Evolutionary conservation across 2,329 filamentous ascomycete species (phyloP).

Genomic region (Claviceps africana): DNA sequence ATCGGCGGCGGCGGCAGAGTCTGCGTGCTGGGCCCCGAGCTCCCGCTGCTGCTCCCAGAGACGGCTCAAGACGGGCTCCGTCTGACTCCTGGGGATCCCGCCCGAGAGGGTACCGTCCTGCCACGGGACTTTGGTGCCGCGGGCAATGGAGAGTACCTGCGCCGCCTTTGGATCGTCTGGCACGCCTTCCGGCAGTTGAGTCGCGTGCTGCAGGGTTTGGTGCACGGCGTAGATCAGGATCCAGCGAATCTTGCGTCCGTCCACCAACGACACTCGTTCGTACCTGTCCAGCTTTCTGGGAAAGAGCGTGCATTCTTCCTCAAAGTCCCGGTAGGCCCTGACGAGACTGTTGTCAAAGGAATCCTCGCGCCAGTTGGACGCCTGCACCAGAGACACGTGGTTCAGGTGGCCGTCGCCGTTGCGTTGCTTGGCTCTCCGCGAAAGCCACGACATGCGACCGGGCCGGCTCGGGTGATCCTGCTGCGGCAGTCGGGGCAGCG

Average conservation of each 20-base stretch:
- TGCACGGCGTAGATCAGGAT: slow-evolving; percentile 59
- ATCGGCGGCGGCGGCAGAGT: not conserved
- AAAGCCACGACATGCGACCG: slow-evolving; percentile 28
- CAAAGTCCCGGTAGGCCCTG: slow-evolving; percentile 54
- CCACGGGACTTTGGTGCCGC: slow-evolving; percentile 32
- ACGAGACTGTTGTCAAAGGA: slow-evolving; percentile 43
- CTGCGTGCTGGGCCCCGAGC: slow-evolving; percentile 5
- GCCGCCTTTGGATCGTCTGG: slow-evolving; percentile 37
- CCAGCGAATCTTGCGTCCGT: slow-evolving; percentile 68
- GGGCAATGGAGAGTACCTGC: slow-evolving; percentile 40
- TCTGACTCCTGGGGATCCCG: slow-evolving; percentile 16
- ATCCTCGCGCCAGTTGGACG: slow-evolving; percentile 31
- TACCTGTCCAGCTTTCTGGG: slow-evolving; percentile 39
- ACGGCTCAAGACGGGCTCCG: slow-evolving; percentile 11
- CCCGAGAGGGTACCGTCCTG: slow-evolving; percentile 17
- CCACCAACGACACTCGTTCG: slow-evolving; percentile 40
- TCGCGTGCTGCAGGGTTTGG: slow-evolving; percentile 56
- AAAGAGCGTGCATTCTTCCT: slow-evolving; percentile 40
- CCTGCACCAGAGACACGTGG: slow-evolving; percentile 37
- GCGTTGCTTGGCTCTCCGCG: slow-evolving; percentile 26
- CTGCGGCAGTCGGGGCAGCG: slow-evolving; percentile 53
- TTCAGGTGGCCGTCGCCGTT: slow-evolving; percentile 34
- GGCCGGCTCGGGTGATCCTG: slow-evolving; percentile 15
- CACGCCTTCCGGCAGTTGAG: slow-evolving; percentile 46
- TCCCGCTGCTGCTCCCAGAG: slow-evolving; percentile 4